Percentiles rank a stretch among this genome's conserved stretches.
These are phyloP conservation scores for Fragaria iinumae DNA, from an alignment of 306 rosid genomes.

Conservation along the genomic window DNA sequence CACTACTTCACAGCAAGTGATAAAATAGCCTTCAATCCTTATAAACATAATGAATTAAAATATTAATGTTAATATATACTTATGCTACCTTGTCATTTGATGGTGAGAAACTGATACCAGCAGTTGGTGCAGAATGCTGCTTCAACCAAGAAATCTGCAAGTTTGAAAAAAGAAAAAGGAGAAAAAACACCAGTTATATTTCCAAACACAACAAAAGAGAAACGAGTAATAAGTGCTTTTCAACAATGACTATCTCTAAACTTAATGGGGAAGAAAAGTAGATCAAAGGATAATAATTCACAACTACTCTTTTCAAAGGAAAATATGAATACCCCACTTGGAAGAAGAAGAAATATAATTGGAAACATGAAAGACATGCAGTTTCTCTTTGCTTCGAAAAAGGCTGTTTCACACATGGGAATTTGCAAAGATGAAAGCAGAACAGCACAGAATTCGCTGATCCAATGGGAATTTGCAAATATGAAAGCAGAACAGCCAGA, in stretches of 20 bases:
- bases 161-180: background rate
- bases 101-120: conserved; percentile 95
- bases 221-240: background rate
- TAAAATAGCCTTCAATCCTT: conserved; percentile 22
- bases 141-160: conserved; percentile 85
- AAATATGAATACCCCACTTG: background rate
- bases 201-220: conserved; percentile 5
- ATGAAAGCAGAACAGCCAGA: background rate
- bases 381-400: background rate
- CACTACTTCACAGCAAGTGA: conserved; percentile 19
- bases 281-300: background rate
- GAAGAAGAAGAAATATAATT: background rate
- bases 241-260: background rate
- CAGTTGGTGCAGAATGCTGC: conserved; percentile 98
- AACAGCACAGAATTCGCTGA: background rate
- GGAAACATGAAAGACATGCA: background rate
- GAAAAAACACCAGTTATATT: conserved; percentile 15
- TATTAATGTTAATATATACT: background rate
- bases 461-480: background rate
- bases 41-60: conserved; percentile 14
- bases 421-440: background rate
- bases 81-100: conserved; percentile 89
- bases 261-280: background rate
- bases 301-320: background rate
- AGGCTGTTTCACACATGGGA: background rate